A percentile compares a stretch with the other conserved stretches of the same genome.
Evolutionary conservation across 2,329 filamentous ascomycete species (phyloP).

Genomic region (Aureobasidium uvarum): DNA sequence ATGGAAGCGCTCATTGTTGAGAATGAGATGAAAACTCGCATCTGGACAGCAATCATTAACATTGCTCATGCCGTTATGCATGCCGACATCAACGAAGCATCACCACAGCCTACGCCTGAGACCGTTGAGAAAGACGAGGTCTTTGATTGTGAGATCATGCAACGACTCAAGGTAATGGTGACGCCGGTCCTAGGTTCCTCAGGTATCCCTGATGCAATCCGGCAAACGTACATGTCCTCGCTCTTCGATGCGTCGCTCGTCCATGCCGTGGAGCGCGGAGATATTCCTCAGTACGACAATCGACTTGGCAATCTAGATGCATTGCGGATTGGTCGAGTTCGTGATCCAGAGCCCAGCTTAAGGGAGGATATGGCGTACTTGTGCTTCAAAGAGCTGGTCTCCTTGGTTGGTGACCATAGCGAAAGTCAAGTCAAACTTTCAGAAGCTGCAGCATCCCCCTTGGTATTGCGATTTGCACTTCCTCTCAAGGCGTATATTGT

Average conservation of each 20-base stretch:
- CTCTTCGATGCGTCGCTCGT: conserved; percentile 82
- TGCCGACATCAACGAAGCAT: conserved; percentile 61
- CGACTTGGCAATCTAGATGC: conserved; percentile 62
- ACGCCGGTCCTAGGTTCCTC: conserved; percentile 69
- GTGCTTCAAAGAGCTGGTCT: conserved; percentile 70
- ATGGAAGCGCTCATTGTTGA: conserved; percentile 32
- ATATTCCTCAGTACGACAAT: conserved; percentile 53
- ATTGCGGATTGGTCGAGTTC: conserved; percentile 68
- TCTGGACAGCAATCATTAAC: conserved; percentile 53
- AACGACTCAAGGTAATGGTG: conserved; percentile 66
- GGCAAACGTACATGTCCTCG: conserved; percentile 67
- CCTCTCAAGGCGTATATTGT: conserved; percentile 82
- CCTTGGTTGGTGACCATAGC: conserved; percentile 34
- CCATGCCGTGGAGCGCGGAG: conserved; percentile 63
- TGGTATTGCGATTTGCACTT: conserved; percentile 77
- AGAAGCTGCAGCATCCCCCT: conserved; percentile 71
- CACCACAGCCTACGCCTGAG: conserved; percentile 38
- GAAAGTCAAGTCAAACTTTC: conserved; percentile 62
- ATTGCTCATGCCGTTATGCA: conserved; percentile 68
- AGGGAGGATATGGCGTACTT: conserved; percentile 74
- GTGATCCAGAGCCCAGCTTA: conserved; percentile 61
- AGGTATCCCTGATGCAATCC: conserved; percentile 63
- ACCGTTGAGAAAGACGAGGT: conserved; percentile 65
- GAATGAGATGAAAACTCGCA: conserved; percentile 13
- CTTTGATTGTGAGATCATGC: conserved; percentile 78